Conservation (phyloP, 1,284 basidiomycete genomes). For the Amylostereum areolatum region DNA sequence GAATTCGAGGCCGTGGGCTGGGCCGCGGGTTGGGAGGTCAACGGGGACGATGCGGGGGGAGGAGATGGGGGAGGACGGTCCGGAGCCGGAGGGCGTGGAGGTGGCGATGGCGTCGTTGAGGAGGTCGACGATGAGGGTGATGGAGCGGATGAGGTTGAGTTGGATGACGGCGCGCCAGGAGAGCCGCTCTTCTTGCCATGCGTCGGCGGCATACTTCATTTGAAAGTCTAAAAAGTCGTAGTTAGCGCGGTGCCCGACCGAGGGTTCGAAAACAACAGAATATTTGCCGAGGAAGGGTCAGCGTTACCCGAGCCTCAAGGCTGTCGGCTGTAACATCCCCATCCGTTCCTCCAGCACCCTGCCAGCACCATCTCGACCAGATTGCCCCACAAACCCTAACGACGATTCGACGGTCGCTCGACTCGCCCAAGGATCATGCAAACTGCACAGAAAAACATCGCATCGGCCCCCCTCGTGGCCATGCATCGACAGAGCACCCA, state of each 20-base stretch:
- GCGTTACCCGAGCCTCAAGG: no score
- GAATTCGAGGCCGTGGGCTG: conserved; percentile 31
- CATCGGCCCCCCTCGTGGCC: no score
- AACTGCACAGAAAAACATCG: no score
- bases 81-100: not conserved
- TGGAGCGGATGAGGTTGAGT: conserved; percentile 67
- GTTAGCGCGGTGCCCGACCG: conserved; percentile 3
- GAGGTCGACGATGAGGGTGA: conserved; percentile 52
- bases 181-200: conserved; percentile 62
- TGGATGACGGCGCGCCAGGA: conserved; percentile 73
- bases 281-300: no score
- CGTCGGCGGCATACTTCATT: conserved; percentile 55
- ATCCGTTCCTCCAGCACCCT: no score
- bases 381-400: no score
- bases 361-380: no score
- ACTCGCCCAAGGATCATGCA: no score
- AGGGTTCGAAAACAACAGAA: not conserved
- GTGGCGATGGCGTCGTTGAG: conserved; percentile 47
- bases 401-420: no score
- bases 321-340: no score
- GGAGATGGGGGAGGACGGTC: conserved; percentile 11
- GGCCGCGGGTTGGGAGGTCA: conserved; percentile 1
- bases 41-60: conserved; percentile 10
- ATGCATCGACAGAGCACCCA: not conserved
- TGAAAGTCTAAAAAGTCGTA: conserved; percentile 52